Evolutionary conservation across 352 stramenopile species (phyloP).

Genomic region (Blastocystis sp.): DNA sequence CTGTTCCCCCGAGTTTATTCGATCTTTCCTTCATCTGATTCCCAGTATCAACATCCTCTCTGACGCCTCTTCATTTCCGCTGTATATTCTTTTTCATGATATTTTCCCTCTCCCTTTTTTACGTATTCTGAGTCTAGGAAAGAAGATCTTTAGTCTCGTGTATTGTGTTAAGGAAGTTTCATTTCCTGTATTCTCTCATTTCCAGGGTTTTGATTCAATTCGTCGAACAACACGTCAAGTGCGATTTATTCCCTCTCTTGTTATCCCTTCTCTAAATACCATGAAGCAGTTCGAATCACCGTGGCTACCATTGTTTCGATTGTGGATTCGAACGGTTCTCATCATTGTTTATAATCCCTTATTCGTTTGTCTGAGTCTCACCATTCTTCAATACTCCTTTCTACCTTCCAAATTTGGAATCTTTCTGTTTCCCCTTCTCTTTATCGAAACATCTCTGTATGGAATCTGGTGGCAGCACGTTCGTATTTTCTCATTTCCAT

Average conservation of each 20-base stretch:
- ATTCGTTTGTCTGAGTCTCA: neutral
- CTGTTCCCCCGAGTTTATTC: neutral
- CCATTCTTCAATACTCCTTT: neutral
- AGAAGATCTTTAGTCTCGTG: neutral
- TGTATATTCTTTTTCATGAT: slow-evolving; percentile 19
- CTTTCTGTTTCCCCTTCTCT: neutral
- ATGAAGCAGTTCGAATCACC: neutral
- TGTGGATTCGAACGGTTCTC: neutral
- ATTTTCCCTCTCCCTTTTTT: neutral
- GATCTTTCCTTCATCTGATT: neutral
- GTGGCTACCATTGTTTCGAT: neutral
- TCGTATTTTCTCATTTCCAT: neutral
- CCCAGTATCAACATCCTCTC: neutral
- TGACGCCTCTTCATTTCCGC: neutral
- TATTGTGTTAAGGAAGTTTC: neutral
- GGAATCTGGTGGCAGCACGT: neutral
- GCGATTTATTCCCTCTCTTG: neutral
- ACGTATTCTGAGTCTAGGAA: neutral
- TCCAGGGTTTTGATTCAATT: neutral
- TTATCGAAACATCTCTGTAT: neutral
- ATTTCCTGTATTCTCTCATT: neutral
- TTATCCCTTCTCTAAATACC: neutral
- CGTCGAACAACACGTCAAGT: neutral
- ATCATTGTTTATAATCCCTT: neutral
- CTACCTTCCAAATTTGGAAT: neutral